Evolutionary conservation across 768 basidiomycete genomes (phyloP), one percentile per base, ranked within the genome.

Genomic region (Suillus subluteus): DNA sequence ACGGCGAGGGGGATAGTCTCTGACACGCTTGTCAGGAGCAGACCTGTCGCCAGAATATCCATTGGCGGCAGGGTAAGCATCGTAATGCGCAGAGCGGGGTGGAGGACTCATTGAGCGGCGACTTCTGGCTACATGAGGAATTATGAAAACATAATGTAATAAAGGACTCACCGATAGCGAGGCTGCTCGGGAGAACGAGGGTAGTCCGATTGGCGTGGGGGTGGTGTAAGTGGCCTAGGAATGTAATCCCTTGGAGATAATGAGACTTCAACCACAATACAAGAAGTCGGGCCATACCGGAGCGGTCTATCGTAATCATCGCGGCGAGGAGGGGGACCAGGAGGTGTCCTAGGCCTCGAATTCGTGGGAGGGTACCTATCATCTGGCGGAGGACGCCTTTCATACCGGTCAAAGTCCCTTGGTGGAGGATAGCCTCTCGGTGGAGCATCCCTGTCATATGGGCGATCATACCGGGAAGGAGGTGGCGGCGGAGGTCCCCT

Each of bases 51-150:
- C 73, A 66, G 82, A 70, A 62, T 75, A 83, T 69, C 79, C 73
- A 70, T 78, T 74, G 63, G 76, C 66, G 65, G 75, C 74, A 58
- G 83, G 73, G 71, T 88, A 88, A 48, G 79, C 75, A 61, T 90
- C 88, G 76, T 89, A 90, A 62, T 80, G 76, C 30, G 76, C 72
- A 59, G 86, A 79, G 52, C 87, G 82, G 65, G 84, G 79, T 67
- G 85, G 83, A 67, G 86, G 86, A 71, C 91, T 93, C 71, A 87
- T 83, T 41, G 92, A 94, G 62, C 91, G 89, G 70, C 91, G 89
- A 65, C 90, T 91, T 67, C 37, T 30, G 62, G 23, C 62, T 52
- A 48, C 23, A 32, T 55, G 32, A 67, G 63, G 5, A 67, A 48
- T 35, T 21, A 59, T 52, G 55, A 59, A 55, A 35, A 69, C 55